Evolutionary conservation across 1,284 basidiomycete species (phyloP), one percentile per base, ranked within the genome.

Genomic region (Ustilago shanxiensis): DNA sequence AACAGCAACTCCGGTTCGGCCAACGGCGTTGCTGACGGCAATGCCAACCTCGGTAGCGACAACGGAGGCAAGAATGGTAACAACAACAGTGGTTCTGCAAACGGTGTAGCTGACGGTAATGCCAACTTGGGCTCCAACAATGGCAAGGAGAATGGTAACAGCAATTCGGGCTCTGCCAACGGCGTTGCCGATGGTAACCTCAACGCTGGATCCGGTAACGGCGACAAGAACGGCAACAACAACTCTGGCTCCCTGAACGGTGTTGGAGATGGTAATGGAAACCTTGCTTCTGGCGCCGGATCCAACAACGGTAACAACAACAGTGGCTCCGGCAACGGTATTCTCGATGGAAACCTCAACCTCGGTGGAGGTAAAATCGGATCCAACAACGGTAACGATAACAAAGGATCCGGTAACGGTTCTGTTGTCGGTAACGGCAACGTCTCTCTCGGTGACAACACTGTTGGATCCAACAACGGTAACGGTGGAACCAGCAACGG

Each of bases 11-110:
- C 37, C n/a, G 68, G 68, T n/a, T 10, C 57, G 7, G 20, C n/a
- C 29, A 71, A 71, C 68, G 68, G 68, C 37, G 66, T 67, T 1
- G 67, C 49, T 24, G 61, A 63, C 20, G 67, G 67, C 6, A 69
- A 69, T 41, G 44, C 60, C 65, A 69, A 72, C 64, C 55, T 72
- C 28, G 68, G 68, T 45, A 71, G 66, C 59, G 33, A 41, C 54
- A 71, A 68, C 60, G 18, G 37, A 7, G 68, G 68, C 16, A 31
- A 41, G 52, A 72, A 73, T n/a, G 71, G 71, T 3, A 68, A 68
- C 53, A 20, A 35, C 33, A 68, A 68, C 56, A 16, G 28, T 1
- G 68, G 68, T 22, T 24, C 59, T 3, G 54, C 41, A 26, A 72
- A 72, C 58, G 69, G 69, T 20, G 41, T 53, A 16, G 63, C 45